Evolutionary conservation across 1,284 basidiomycete species (phyloP).

Genomic region (Boletus hoseneyae): DNA sequence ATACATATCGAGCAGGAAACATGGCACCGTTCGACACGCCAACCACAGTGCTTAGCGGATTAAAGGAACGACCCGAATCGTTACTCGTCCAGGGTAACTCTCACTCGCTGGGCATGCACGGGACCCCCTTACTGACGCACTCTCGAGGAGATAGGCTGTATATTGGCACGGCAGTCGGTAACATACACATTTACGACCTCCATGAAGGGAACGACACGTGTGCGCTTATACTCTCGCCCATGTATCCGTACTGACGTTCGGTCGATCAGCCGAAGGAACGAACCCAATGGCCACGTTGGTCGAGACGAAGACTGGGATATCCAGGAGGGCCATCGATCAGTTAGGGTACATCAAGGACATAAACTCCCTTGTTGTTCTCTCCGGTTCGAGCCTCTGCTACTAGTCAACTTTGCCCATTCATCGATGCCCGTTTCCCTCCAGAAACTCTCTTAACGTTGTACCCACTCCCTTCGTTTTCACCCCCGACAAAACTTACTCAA

Average conservation of each 20-base stretch:
- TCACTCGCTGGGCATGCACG: constrained; percentile 20
- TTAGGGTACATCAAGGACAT: constrained; percentile 81
- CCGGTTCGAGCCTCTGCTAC: constrained; percentile 50
- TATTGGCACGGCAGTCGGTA: constrained; percentile 71
- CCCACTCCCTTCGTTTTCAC: constrained; percentile 62
- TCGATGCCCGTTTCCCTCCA: constrained; percentile 28
- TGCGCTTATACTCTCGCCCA: constrained; percentile 19
- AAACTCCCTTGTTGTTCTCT: constrained; percentile 77
- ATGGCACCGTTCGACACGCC: constrained; percentile 48
- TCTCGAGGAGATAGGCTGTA: constrained; percentile 70
- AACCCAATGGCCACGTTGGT: constrained; percentile 46
- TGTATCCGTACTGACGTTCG: constrained; percentile 1
- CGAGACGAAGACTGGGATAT: constrained; percentile 64
- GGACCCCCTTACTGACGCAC: constrained; percentile 2
- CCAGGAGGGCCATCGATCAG: constrained; percentile 78
- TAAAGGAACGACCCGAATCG: constrained; percentile 49
- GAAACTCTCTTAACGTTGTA: constrained; percentile 63
- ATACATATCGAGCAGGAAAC: neutral
- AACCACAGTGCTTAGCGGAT: constrained; percentile 36
- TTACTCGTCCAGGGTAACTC: constrained; percentile 35
- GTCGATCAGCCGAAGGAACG: constrained; percentile 30
- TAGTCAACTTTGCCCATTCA: constrained; percentile 1
- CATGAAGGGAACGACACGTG: constrained; percentile 39
- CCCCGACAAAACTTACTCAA: constrained; percentile 67
- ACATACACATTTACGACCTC: constrained; percentile 62